These are phyloP conservation scores for Fragaria iinumae DNA, from an alignment of 306 rosid genomes.

Conservation along the genomic window DNA sequence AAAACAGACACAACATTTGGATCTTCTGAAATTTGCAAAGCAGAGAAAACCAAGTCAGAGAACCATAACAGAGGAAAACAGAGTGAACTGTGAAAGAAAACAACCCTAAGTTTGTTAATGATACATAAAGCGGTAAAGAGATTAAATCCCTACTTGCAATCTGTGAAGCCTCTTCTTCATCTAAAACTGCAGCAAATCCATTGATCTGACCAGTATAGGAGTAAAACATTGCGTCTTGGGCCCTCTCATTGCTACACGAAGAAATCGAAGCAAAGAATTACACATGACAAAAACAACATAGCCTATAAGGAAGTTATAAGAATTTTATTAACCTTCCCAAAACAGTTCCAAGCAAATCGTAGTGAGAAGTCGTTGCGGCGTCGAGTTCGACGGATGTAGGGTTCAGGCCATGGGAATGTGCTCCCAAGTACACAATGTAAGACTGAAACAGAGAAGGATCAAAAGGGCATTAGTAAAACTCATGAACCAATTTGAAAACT, in stretches of 20 bases:
- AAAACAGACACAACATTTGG: conserved; percentile 60
- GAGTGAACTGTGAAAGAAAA: background rate
- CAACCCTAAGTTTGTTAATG: background rate
- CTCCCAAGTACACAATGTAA: conserved; percentile 72
- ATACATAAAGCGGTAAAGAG: background rate
- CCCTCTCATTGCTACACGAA: conserved; percentile 38
- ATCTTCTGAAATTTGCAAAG: conserved; percentile 32
- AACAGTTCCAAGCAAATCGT: conserved; percentile 44
- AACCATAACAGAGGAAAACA: background rate
- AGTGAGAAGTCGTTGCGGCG: conserved; percentile 37
- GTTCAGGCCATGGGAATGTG: conserved; percentile 35
- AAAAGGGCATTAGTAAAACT: background rate
- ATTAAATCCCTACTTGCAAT: conserved; percentile 41
- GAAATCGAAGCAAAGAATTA: background rate
- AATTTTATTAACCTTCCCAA: conserved; percentile 70
- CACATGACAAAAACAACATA: background rate
- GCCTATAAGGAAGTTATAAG: background rate
- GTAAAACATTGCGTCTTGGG: conserved; percentile 54
- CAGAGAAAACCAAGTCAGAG: background rate
- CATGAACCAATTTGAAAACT: background rate
- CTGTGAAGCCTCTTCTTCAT: conserved; percentile 44
- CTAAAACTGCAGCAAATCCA: conserved; percentile 75
- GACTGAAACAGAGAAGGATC: conserved; percentile 38
- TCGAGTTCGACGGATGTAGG: conserved; percentile 26
- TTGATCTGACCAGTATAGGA: conserved; percentile 59